Percentiles rank a stretch among this genome's conserved stretches.
Evolutionary conservation across 805 yeast species (phyloP).

Genomic region (Hanseniaspora nectarophila): DNA sequence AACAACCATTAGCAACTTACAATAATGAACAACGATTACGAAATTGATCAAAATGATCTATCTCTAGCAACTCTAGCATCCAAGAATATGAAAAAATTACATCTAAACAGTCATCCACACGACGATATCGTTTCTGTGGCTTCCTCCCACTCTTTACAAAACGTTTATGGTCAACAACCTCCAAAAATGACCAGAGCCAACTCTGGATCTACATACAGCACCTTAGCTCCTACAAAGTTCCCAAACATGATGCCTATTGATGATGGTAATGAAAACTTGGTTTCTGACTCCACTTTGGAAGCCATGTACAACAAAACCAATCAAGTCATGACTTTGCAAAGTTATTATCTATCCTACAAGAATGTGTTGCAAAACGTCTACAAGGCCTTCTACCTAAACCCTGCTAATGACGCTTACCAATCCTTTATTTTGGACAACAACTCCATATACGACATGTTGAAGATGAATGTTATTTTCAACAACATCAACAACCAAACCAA

Average conservation of each 20-base stretch:
- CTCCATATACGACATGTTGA: constrained; percentile 10
- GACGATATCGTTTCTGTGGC: background rate
- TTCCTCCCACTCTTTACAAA: background rate
- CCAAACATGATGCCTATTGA: constrained; percentile 15
- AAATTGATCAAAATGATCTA: constrained; percentile 9
- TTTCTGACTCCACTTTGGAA: constrained; percentile 12
- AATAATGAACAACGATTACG: background rate
- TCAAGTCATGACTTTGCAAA: constrained; percentile 5
- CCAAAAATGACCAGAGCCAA: constrained; percentile 4
- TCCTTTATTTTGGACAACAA: constrained; percentile 55
- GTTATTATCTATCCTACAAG: constrained; percentile 44
- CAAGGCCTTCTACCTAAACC: constrained; percentile 55
- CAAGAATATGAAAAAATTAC: constrained; percentile 13
- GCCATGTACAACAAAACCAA: constrained; percentile 13
- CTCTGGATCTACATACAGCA: constrained; percentile 14
- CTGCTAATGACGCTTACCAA: constrained; percentile 43
- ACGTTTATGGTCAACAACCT: background rate
- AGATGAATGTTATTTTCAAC: constrained; percentile 1
- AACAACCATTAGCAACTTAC: background rate
- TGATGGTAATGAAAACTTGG: constrained; percentile 14
- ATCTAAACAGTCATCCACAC: background rate
- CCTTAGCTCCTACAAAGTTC: constrained; percentile 69
- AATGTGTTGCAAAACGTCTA: constrained; percentile 56
- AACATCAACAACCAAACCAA: constrained; percentile 17
- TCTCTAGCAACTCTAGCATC: constrained; percentile 12